phyloP scores from a whole-genome alignment of 148 eudicot species.

The Camellia sinensis region DNA sequence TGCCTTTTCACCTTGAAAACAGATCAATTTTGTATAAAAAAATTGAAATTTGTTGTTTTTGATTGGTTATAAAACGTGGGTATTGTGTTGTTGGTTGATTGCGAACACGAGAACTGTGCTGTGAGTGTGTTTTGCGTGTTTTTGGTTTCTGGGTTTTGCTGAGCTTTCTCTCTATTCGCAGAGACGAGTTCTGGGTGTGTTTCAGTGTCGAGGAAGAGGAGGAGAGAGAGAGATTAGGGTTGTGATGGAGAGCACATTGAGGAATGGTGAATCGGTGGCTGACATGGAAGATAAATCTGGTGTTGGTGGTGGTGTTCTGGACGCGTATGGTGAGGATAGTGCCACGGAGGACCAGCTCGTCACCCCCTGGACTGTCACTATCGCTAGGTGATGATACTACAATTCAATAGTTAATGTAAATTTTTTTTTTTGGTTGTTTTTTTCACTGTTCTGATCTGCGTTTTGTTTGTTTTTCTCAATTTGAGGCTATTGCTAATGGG shows the following conservation, averaged over 20 bases:
- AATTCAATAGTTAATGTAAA: neutral
- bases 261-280: slow-evolving; percentile 34
- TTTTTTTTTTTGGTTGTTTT: neutral
- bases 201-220: slow-evolving; percentile 10
- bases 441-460: neutral
- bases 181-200: slow-evolving; percentile 19
- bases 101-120: neutral
- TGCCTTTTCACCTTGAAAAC: slow-evolving; percentile 10
- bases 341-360: slow-evolving; percentile 74
- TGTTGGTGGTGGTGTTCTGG: slow-evolving; percentile 63
- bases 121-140: no score
- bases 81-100: neutral
- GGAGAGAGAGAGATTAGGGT: slow-evolving; percentile 26
- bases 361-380: slow-evolving; percentile 82
- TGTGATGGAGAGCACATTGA: slow-evolving; percentile 37
- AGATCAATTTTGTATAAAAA: neutral
- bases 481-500: neutral
- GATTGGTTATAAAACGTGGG: neutral
- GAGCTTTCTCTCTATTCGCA: slow-evolving; percentile 17
- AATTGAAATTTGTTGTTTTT: neutral
- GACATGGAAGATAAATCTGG: slow-evolving; percentile 32
- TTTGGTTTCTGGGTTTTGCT: no score
- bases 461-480: slow-evolving; percentile 3
- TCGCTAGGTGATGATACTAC: slow-evolving; percentile 61
- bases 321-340: slow-evolving; percentile 77